Percentiles rank a stretch among this genome's conserved stretches.
phyloP scores from a whole-genome alignment of 176 grass and related monocot species.

The Tuctoria greenei region DNA sequence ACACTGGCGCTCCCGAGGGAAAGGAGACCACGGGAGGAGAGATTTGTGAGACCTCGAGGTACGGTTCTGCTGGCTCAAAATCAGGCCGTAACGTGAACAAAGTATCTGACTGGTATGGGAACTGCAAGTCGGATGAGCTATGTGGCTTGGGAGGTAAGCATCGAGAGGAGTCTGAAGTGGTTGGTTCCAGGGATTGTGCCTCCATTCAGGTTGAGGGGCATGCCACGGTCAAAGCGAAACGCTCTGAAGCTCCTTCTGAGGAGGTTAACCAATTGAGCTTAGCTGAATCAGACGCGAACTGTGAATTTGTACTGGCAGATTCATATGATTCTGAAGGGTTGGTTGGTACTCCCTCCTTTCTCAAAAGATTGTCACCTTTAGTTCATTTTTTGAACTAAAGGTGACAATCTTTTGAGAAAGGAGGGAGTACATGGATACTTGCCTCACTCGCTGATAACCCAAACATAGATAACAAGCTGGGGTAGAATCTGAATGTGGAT shows the following conservation, averaged over 20 bases:
- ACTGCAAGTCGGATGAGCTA: background rate
- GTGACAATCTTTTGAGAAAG: too few species aligned
- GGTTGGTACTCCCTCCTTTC: too few species aligned
- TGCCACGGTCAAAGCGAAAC: background rate
- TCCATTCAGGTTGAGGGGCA: constrained; percentile 6
- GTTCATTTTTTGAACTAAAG: too few species aligned
- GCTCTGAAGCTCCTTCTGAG: background rate
- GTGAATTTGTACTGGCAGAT: background rate
- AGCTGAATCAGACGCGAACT: background rate
- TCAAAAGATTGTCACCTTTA: too few species aligned
- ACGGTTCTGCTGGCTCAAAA: constrained; percentile 3
- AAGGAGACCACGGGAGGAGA: background rate
- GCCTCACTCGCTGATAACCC: background rate
- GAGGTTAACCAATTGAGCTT: background rate
- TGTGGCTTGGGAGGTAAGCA: constrained; percentile 16
- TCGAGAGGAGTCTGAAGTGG: background rate
- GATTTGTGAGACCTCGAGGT: background rate
- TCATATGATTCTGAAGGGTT: background rate
- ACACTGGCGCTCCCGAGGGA: background rate
- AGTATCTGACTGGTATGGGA: background rate
- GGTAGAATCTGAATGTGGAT: constrained; percentile 5
- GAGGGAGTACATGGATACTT: background rate
- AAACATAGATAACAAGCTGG: constrained; percentile 15
- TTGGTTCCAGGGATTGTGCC: constrained; percentile 12
- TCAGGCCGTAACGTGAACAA: constrained; percentile 8